A percentile compares a stretch with the other conserved stretches of the same genome.
These are phyloP conservation scores for Fonsecaea pedrosoi DNA, from an alignment of 2,329 filamentous ascomycete genomes.

Conservation along the genomic window DNA sequence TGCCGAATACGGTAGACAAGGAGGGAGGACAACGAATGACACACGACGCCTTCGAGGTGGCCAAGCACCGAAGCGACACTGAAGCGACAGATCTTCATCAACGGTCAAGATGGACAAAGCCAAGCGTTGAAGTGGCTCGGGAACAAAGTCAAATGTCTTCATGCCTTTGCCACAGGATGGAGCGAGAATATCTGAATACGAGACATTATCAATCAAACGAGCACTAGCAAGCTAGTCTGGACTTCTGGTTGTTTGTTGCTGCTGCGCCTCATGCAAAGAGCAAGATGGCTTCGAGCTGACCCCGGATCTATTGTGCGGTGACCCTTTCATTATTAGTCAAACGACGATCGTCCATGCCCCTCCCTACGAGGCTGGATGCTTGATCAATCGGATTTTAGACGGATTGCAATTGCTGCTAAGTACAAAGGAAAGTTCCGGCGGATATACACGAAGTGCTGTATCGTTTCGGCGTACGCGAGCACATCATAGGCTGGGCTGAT, in stretches of 20 bases:
- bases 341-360: background rate
- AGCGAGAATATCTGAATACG: background rate
- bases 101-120: background rate
- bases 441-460: background rate
- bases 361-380: background rate
- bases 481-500: constrained; percentile 5
- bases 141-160: background rate
- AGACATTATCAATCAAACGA: background rate
- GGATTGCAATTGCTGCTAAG: background rate
- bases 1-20: background rate
- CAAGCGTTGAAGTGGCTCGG: background rate
- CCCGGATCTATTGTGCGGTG: background rate
- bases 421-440: constrained; percentile 1
- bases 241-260: background rate
- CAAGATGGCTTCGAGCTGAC: background rate
- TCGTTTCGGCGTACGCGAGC: background rate
- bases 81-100: background rate
- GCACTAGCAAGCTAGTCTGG: background rate
- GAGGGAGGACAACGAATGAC: background rate
- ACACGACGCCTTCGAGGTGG: background rate
- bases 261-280: background rate
- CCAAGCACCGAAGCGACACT: background rate
- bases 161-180: background rate
- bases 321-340: background rate
- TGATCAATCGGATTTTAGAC: background rate